Conservation (phyloP, 1,284 basidiomycete species). For the Microbotryomycetes sp. region DNA sequence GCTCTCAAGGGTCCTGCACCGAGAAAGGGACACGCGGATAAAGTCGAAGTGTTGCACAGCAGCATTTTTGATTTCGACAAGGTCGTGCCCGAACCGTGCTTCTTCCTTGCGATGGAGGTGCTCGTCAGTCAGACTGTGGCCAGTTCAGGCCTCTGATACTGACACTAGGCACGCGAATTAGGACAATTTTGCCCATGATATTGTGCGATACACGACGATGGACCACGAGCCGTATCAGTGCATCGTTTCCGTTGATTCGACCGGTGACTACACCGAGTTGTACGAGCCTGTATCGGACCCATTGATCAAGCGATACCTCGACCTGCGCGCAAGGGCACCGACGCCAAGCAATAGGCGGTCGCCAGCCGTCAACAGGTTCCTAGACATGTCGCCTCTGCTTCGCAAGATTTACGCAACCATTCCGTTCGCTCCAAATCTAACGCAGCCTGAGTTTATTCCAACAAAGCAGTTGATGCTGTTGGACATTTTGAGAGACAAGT, state of each 20-base stretch:
- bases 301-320: slow-evolving; percentile 60
- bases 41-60: slow-evolving; percentile 65
- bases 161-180: slow-evolving; percentile 36
- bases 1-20: slow-evolving; percentile 48
- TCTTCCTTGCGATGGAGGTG: slow-evolving; percentile 90
- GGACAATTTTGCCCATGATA: slow-evolving; percentile 97
- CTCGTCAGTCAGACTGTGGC: slow-evolving; percentile 54
- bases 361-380: slow-evolving; percentile 37
- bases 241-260: slow-evolving; percentile 67
- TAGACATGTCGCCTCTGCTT: slow-evolving; percentile 43
- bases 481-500: slow-evolving; percentile 68
- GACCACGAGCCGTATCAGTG: slow-evolving; percentile 73
- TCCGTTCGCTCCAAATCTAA: slow-evolving; percentile 87
- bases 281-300: slow-evolving; percentile 82
- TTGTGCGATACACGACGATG: slow-evolving; percentile 76
- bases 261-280: slow-evolving; percentile 77
- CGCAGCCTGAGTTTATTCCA: slow-evolving; percentile 82
- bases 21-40: slow-evolving; percentile 49
- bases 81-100: slow-evolving; percentile 74
- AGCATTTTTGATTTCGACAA: slow-evolving; percentile 83
- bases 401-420: slow-evolving; percentile 60
- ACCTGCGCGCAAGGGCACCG: slow-evolving; percentile 50
- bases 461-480: slow-evolving; percentile 84
- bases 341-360: slow-evolving; percentile 53
- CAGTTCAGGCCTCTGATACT: background rate